Evolutionary conservation across 1,139 yeast species (phyloP).

Genomic region (Groenewaldozyma auringiensis): DNA sequence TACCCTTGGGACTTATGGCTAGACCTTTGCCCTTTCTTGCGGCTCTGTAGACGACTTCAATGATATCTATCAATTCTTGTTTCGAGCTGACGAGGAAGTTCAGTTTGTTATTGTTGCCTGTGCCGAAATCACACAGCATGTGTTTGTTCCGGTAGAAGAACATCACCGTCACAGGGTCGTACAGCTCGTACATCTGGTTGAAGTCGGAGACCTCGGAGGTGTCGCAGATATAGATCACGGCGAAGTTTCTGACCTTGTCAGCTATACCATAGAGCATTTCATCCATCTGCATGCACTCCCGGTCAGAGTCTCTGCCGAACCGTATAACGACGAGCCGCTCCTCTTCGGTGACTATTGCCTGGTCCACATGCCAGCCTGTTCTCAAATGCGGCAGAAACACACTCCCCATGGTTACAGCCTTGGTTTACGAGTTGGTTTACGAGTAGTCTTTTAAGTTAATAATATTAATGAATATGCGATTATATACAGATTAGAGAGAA

Average conservation of each 20-base stretch:
- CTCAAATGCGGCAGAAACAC: constrained; percentile 79
- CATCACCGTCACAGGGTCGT: constrained; percentile 88
- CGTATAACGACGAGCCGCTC: constrained; percentile 81
- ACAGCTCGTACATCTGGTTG: constrained; percentile 85
- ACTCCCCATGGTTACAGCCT: constrained; percentile 69
- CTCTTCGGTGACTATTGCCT: constrained; percentile 79
- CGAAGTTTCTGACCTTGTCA: constrained; percentile 81
- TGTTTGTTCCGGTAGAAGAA: constrained; percentile 90
- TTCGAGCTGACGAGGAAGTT: constrained; percentile 72
- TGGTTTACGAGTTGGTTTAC: too few relatives aligned
- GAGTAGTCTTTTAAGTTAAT: background rate
- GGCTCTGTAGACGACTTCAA: constrained; percentile 85
- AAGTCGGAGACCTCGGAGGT: constrained; percentile 86
- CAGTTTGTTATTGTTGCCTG: constrained; percentile 93
- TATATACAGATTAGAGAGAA: background rate
- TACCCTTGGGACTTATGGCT: constrained; percentile 70
- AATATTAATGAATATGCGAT: background rate
- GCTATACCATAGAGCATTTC: constrained; percentile 73
- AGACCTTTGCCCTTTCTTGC: constrained; percentile 91
- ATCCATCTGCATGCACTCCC: constrained; percentile 85
- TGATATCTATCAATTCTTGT: constrained; percentile 84
- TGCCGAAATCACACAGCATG: constrained; percentile 96
- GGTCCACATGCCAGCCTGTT: constrained; percentile 98
- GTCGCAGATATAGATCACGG: constrained; percentile 80
- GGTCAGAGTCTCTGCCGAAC: constrained; percentile 73